A percentile compares a stretch with the other conserved stretches of the same genome.
These are phyloP conservation scores for Triticum monococcum DNA, from an alignment of 176 grass and related monocot species.

Conservation along the genomic window DNA sequence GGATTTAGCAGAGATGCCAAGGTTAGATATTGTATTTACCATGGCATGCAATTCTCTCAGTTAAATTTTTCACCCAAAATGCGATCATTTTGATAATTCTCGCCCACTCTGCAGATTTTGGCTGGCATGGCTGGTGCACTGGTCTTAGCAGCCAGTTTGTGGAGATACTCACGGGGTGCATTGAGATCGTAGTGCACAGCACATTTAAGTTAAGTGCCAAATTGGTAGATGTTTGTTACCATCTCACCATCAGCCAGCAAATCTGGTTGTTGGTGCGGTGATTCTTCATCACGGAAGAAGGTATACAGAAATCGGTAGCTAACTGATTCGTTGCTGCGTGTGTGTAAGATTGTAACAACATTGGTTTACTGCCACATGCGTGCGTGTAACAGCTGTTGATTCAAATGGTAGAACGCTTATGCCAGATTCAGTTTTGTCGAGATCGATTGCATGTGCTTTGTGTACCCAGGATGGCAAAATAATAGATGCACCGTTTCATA, in stretches of 20 bases:
- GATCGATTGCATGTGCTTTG: not conserved
- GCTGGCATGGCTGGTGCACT: slow-evolving; percentile 70
- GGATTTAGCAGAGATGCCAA: slow-evolving; percentile 77
- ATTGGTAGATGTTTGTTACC: slow-evolving; percentile 7
- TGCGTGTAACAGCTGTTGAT: slow-evolving; percentile 42
- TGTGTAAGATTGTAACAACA: slow-evolving; percentile 23
- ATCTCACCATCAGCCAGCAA: not conserved
- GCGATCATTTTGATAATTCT: slow-evolving; percentile 10
- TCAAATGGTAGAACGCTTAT: not conserved
- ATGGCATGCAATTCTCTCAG: slow-evolving; percentile 3
- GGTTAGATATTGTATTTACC: slow-evolving; percentile 40
- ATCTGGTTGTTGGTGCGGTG: not conserved
- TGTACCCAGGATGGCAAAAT: not conserved
- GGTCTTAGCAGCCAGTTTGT: slow-evolving; percentile 77
- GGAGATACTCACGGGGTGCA: slow-evolving; percentile 80
- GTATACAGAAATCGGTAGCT: slow-evolving; percentile 26
- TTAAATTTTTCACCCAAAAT: slow-evolving; percentile 5
- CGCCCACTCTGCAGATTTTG: slow-evolving; percentile 68
- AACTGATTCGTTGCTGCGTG: slow-evolving; percentile 43
- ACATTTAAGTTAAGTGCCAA: slow-evolving; percentile 25
- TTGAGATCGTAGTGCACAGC: slow-evolving; percentile 52
- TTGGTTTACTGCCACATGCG: slow-evolving; percentile 6
- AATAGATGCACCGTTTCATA: not conserved
- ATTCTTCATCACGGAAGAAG: slow-evolving; percentile 24
- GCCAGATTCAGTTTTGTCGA: slow-evolving; percentile 22